phyloP scores from a whole-genome alignment of 1,284 basidiomycete species.

The Vanrija humicola region DNA sequence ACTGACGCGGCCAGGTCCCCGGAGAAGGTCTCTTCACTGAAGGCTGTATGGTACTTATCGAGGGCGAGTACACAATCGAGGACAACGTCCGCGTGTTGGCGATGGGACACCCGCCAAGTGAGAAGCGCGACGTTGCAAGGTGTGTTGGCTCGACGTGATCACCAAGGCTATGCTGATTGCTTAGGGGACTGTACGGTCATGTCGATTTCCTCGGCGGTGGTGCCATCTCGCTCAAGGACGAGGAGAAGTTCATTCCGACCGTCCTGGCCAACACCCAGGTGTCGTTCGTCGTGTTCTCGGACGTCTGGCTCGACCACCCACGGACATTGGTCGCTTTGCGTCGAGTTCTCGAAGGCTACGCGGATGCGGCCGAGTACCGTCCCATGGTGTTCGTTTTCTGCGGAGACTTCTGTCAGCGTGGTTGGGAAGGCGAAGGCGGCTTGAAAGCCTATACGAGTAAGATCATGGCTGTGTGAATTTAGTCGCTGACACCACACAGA shows the following conservation, averaged over 20 bases:
- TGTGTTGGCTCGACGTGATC: constrained; percentile 41
- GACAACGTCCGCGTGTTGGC: constrained; percentile 83
- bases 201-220: constrained; percentile 93
- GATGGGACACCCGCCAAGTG: constrained; percentile 95
- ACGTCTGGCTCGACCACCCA: constrained; percentile 72
- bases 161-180: not conserved
- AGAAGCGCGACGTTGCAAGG: constrained; percentile 75
- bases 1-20: constrained; percentile 61
- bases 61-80: constrained; percentile 94
- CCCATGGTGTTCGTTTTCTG: constrained; percentile 87
- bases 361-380: constrained; percentile 73
- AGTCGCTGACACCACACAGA: constrained; percentile 54
- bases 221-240: constrained; percentile 84
- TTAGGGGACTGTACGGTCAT: constrained; percentile 83
- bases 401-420: constrained; percentile 86
- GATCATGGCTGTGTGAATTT: constrained; percentile 14
- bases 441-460: constrained; percentile 78
- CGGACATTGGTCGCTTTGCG: constrained; percentile 73
- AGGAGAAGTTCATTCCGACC: constrained; percentile 52
- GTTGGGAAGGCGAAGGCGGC: constrained; percentile 73
- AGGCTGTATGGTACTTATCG: constrained; percentile 89
- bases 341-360: constrained; percentile 86
- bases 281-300: constrained; percentile 92
- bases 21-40: constrained; percentile 97
- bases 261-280: constrained; percentile 55